Evolutionary conservation across 805 yeast species (phyloP), one percentile per base, ranked within the genome.

Genomic region (Brettanomyces naardenensis): DNA sequence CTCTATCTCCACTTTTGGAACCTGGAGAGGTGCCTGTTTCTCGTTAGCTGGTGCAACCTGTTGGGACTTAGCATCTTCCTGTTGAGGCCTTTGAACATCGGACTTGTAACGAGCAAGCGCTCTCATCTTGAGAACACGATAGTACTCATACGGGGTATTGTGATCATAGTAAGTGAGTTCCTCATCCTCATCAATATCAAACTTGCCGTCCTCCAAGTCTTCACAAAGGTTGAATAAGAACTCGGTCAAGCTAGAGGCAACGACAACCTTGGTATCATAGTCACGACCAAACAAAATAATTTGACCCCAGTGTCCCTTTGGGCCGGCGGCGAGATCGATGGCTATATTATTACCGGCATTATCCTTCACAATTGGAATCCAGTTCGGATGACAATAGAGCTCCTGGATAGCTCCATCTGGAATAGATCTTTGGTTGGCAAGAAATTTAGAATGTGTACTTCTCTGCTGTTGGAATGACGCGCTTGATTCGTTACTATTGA

Each of bases 351-450:
- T 90, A 33, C 98, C 98, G 18, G 78, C 80, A 38, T 75, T 78
- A 58, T 90, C 98, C 35, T 90, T 86, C 28, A 85, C 76, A 37
- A 90, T 60, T 3, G 98, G 97, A 42, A 90, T 78, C 98, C 98
- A 90, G 51, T 73, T 75, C 4, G 86, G 78, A 58, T 86, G 86
- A n/a, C 95, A 90, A 59, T 87, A 92, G 5, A 78, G 76, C 6
- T 73, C 70, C 55, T 84, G 83, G 32, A 88, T 66, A 10, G 78
- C 64, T 5, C 78, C 80, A 15, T 83, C 83, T 6, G 98, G 98
- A 13, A 86, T 68, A 1, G 92, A 79, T 41, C 69, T 69, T 61
- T 81, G 80, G 56, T 60, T 57, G 29, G 78, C 59, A 48, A 60
- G 59, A 45, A 70, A 66, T 40, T 64, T 61, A 7, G 20, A 13